These are phyloP conservation scores for Paramecium octaurelia DNA, from an alignment of 73 alveolate species.

Conservation along the genomic window DNA sequence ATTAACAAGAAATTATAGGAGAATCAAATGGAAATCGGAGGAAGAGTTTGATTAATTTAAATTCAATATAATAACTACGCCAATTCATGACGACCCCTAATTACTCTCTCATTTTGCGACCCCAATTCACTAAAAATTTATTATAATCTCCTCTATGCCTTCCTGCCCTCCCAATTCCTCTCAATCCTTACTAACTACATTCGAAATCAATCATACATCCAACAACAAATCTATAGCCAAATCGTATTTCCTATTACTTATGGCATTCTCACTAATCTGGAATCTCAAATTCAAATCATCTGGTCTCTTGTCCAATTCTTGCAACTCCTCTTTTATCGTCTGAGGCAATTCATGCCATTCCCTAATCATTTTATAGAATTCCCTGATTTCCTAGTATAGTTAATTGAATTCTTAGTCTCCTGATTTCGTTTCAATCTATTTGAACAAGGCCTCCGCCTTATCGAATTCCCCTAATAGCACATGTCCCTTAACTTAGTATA, in stretches of 20 bases:
- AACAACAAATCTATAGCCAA: not conserved
- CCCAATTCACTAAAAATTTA: not conserved
- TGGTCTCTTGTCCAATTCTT: not conserved
- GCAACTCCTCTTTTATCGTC: not conserved
- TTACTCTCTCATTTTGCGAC: not conserved
- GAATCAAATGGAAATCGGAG: not conserved
- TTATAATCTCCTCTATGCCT: not conserved
- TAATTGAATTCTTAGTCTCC: not conserved
- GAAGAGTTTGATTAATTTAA: constrained; percentile 15
- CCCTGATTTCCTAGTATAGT: not conserved
- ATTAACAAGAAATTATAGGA: not conserved
- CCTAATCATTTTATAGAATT: not conserved
- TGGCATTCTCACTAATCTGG: not conserved
- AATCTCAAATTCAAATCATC: not conserved
- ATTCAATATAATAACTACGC: not conserved
- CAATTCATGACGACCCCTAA: not conserved
- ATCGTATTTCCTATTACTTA: not conserved
- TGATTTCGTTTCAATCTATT: not conserved
- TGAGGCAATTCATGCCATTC: not conserved
- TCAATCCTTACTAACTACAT: not conserved
- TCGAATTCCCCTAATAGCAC: not conserved
- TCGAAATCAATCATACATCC: not conserved
- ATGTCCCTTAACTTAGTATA: not conserved
- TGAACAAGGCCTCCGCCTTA: not conserved
- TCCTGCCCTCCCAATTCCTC: not conserved